Evolutionary conservation across 2,329 filamentous ascomycete species (phyloP).

Genomic region (Mariannaea sp.): DNA sequence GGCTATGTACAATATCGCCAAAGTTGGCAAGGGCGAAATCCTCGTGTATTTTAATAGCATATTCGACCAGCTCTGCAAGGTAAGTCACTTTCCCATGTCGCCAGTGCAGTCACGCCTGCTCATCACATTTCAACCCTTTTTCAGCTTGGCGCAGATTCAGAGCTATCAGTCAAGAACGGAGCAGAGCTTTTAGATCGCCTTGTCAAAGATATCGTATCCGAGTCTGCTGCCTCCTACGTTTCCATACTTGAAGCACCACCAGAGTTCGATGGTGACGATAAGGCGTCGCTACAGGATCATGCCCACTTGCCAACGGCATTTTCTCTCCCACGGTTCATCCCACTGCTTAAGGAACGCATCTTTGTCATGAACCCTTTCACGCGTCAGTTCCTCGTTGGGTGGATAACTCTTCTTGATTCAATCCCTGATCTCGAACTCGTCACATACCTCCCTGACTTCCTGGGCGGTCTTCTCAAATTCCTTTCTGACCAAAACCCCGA

Average conservation of each 20-base stretch:
- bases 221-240: constrained; percentile 92
- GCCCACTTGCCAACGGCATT: constrained; percentile 79
- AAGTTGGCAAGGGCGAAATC: constrained; percentile 97
- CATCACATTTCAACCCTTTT: constrained; percentile 3
- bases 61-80: constrained; percentile 96
- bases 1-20: constrained; percentile 99
- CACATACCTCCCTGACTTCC: constrained; percentile 87
- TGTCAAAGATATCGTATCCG: constrained; percentile 94
- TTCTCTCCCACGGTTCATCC: constrained; percentile 88
- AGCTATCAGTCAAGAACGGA: constrained; percentile 96
- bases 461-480: constrained; percentile 88
- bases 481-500: constrained; percentile 89
- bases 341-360: constrained; percentile 90
- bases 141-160: constrained; percentile 91
- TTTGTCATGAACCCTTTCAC: constrained; percentile 95
- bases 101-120: background rate
- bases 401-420: constrained; percentile 93
- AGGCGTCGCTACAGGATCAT: constrained; percentile 50
- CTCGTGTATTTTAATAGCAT: constrained; percentile 98
- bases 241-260: constrained; percentile 75
- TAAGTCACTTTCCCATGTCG: constrained; percentile 43
- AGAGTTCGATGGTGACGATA: constrained; percentile 52
- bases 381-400: constrained; percentile 91
- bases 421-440: constrained; percentile 97
- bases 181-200: constrained; percentile 93